Percentiles rank a stretch among this genome's conserved stretches.
Evolutionary conservation across 108 stramenopile genomes (phyloP).

Genomic region (Stephanodiscus minutulus): DNA sequence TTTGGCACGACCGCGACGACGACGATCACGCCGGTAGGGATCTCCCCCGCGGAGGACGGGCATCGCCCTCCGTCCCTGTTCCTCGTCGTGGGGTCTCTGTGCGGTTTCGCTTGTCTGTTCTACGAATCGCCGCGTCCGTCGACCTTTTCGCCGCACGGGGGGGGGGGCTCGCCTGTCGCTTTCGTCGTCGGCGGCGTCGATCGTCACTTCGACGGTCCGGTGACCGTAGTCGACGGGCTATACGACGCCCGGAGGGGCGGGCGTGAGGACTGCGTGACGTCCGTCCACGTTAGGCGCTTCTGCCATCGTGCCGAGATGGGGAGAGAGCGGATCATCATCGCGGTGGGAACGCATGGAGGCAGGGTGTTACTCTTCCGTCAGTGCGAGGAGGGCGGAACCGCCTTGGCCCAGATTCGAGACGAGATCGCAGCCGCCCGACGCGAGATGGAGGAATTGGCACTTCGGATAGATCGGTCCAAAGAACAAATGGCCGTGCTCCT

Average conservation of each 20-base stretch:
- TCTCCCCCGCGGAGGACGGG: background rate
- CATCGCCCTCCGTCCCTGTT: conserved; percentile 9
- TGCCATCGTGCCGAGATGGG: background rate
- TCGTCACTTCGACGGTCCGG: conserved; percentile 35
- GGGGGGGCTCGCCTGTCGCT: background rate
- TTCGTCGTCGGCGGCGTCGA: background rate
- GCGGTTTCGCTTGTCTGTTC: conserved; percentile 52
- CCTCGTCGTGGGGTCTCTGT: conserved; percentile 46
- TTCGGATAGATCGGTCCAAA: conserved; percentile 5
- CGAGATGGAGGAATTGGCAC: conserved; percentile 4
- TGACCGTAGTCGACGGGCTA: conserved; percentile 44
- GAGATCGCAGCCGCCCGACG: background rate
- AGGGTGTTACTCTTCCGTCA: conserved; percentile 35
- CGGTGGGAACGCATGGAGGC: conserved; percentile 39
- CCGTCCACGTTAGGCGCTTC: conserved; percentile 25
- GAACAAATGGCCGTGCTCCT: conserved; percentile 19
- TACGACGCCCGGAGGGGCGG: conserved; percentile 24
- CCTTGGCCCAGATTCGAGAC: conserved; percentile 4
- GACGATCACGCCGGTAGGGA: too few relatives aligned
- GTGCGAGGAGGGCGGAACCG: conserved; percentile 2
- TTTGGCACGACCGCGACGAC: conserved; percentile 14
- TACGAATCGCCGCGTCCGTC: conserved; percentile 25
- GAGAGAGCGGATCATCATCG: conserved; percentile 6
- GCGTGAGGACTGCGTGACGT: conserved; percentile 40
- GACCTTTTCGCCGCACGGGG: too few relatives aligned